Base-by-base conservation (phyloP, 1,139 yeast genomes). In the Debaryomycetaceae sp. region DNA sequence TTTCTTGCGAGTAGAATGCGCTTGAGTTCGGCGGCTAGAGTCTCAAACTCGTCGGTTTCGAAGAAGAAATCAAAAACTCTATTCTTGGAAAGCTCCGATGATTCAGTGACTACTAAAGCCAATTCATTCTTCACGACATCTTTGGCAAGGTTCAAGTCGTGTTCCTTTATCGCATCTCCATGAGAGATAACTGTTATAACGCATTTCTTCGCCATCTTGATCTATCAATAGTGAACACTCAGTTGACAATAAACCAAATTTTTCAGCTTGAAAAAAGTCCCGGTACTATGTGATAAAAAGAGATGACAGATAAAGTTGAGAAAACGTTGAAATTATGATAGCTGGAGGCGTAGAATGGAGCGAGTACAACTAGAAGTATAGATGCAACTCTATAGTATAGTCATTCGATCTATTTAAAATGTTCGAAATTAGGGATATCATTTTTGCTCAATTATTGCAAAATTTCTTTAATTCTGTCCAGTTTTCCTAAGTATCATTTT, bases 141-240 rank as follows among this genome's bases (percentile, higher is more conserved):
- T 37, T 45, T 45, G 40, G 50, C 33, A 11, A 42, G 14, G 17
- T 31, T 17, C 23, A 42, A 13, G 22, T 24, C 37, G 22, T 38
- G 35, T 13, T 37, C 39, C 3, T 39, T 24, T 20, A 49, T 41
- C 13, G 33, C 45, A 5, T 42, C 5, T 5, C 42, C 46, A 34
- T 57, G 62, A 6, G 58, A 49, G 22, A 60, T 60, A 17, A 54
- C 51, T 3, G 62, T 58, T 36, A 60, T 39, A 23, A 55, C 56
- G 47, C 54, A 49, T 17, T 36, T 38, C 6, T 36, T 33, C 14
- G 35, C 13, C 41, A 38, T 42, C 23, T 31, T 42, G 6, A 4
- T 11, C 11, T 27, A 11, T 11, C 8, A 27, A 11, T 8, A 27
- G 11, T 7, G 11, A 3, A 8, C 31, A 8, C 11, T 8, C 11